Percentiles rank a stretch among this genome's conserved stretches.
Evolutionary conservation across 2,329 filamentous ascomycete species (phyloP).

Genomic region (Davidsoniella virescens): DNA sequence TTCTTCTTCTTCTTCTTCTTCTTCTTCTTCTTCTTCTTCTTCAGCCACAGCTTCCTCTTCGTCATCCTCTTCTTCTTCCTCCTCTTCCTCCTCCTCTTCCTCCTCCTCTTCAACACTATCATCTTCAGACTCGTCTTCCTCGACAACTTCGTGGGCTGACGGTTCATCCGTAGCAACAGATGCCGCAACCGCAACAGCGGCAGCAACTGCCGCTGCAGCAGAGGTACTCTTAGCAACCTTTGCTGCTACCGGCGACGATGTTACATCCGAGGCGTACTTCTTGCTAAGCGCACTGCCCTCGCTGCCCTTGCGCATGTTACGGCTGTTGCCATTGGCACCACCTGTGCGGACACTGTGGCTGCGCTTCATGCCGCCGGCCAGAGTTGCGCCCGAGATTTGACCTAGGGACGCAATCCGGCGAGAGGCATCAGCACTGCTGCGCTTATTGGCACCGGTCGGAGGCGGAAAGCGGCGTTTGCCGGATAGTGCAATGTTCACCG

Average conservation of each 20-base stretch:
- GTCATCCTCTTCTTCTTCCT: not conserved
- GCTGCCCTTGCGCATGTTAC: slow-evolving; percentile 46
- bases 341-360: slow-evolving; percentile 55
- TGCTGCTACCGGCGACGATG: not conserved
- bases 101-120: slow-evolving; percentile 1
- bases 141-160: not conserved
- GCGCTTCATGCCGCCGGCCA: slow-evolving; percentile 49
- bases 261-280: slow-evolving; percentile 6
- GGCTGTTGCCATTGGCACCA: not conserved
- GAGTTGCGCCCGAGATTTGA: slow-evolving; percentile 67
- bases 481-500: slow-evolving; percentile 37
- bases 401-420: slow-evolving; percentile 80
- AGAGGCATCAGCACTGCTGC: not conserved
- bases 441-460: slow-evolving; percentile 17
- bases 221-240: slow-evolving; percentile 7
- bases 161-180: not conserved
- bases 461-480: slow-evolving; percentile 32
- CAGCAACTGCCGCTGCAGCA: slow-evolving; percentile 3
- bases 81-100: slow-evolving; percentile 4
- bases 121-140: slow-evolving; percentile 8
- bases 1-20: not conserved
- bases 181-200: not conserved
- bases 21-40: slow-evolving; percentile 3
- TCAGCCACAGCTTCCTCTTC: slow-evolving; percentile 3
- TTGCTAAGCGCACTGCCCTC: slow-evolving; percentile 42